Evolutionary conservation across 495 filamentous ascomycete species (phyloP), one percentile per base, ranked within the genome.

Genomic region (Aspergillus haitiensis): DNA sequence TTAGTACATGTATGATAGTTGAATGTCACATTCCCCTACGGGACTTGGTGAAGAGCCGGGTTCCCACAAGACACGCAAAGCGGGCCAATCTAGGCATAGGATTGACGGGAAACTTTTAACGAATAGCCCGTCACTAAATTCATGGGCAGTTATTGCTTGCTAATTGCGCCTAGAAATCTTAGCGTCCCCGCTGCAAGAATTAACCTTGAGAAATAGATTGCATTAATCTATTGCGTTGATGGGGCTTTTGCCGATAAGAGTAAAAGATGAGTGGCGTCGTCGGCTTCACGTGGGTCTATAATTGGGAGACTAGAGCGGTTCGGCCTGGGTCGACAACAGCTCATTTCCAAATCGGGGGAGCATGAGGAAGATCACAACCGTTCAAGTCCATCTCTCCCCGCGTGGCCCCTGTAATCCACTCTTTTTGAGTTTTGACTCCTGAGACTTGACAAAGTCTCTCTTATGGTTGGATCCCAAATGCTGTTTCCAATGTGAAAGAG

Each of bases 251-350:
- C 44, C 44, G 44, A 21, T 21, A 47, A 21, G 13, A 21, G 44
- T 9, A 47, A 47, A 16, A 47, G 21, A 47, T 47, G 12, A 9
- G 16, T 18, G 44, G 16, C n/a, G 7, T 3, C 44, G 44, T 47
- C 44, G 44, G 44, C 15, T 47, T 47, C 44, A 47, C 44, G 15
- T 47, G 44, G 44, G 42, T 3, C 44, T 18, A 47, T 9, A 46
- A 47, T 47, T 9, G 15, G 44, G 6, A 47, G 44, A 9, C 11
- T 21, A 5, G 44, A 18, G 15, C 44, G 44, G 44, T 18, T 21
- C 27, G 15, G 44, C 27, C 44, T 46, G 44, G 44, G 44, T 18
- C 9, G 27, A 47, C 10, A 18, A 47, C 44, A 47, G 44, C 44
- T 47, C 44, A 47, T 16, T 47, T 47, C 44, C 15, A n/a, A 47